Evolutionary conservation across 768 basidiomycete genomes (phyloP), one percentile per base, ranked within the genome.

Genomic region (Boletus patriciae): DNA sequence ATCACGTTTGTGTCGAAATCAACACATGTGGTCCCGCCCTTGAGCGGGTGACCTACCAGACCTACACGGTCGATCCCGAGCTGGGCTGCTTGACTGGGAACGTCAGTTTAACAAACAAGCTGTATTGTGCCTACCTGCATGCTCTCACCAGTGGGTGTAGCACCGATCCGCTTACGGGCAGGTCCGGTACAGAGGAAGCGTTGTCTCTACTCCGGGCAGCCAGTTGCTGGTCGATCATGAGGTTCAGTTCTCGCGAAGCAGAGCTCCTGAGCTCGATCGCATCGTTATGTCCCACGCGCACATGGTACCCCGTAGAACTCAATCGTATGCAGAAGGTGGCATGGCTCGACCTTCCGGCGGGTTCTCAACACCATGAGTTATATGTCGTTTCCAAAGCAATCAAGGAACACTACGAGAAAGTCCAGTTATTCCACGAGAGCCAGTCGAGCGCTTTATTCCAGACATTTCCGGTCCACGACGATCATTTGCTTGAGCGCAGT

Each of bases 121-220:
- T 80, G 9, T 79, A 71, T 52, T 70, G 68, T 45, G 67, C 74
- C 3, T 78, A 78, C 49, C 68, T 83, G 16, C 82, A 83, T 43
- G 76, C 78, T 18, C 54, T 80, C 3, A 80, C 74, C 3, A 75
- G 76, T n/a, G 72, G 75, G 43, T 73, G 72, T 45, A 63, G 76
- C 16, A 67, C 71, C 12, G 81, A 83, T 63, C 77, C 78, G 4
- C 66, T 83, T 19, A 78, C 76, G 1, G 60, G 62, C 18, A 74
- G 74, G 9, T 77, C 76, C 0, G 81, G 81, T 4, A 74, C 75
- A 1, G 74, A 78, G 40, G 73, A 80, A 45, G 80, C 80, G 1
- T 60, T 81, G 19, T 60, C 68, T 46, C 62, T 75, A 43, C 64
- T 83, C 25, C 57, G 57, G 12, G 78, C 77, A 0, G 74, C 77